These are phyloP conservation scores for Colletotrichum higginsianum DNA, from an alignment of 2,329 filamentous ascomycete genomes.

Conservation along the genomic window DNA sequence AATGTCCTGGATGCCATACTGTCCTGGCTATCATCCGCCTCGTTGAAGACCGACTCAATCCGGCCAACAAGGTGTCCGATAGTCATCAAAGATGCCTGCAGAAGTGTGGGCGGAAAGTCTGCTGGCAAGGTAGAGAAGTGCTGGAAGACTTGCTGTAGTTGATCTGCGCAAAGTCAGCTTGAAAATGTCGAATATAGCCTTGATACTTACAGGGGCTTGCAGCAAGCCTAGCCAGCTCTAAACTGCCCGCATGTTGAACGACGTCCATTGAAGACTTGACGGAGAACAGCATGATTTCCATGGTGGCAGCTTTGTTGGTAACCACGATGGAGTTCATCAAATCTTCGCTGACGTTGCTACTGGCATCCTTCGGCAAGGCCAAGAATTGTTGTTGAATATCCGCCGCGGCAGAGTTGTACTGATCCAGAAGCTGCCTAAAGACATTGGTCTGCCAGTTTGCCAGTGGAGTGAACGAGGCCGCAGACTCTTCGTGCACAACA, in stretches of 20 bases:
- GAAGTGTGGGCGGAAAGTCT: conserved; percentile 64
- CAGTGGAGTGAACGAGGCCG: conserved; percentile 64
- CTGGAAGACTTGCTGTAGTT: conserved; percentile 67
- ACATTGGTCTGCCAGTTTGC: conserved; percentile 68
- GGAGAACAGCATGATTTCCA: conserved; percentile 67
- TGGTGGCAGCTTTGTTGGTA: conserved; percentile 66
- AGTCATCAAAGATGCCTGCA: conserved; percentile 62
- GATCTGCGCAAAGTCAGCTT: conserved; percentile 51
- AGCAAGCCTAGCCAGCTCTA: conserved; percentile 64
- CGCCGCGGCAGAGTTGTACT: conserved; percentile 69
- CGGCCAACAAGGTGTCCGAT: conserved; percentile 63
- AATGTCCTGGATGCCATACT: conserved; percentile 57
- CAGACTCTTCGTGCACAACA: conserved; percentile 59
- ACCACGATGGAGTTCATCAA: conserved; percentile 65
- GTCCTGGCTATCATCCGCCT: conserved; percentile 56
- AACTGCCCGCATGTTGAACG: conserved; percentile 60
- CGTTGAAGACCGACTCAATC: conserved; percentile 58
- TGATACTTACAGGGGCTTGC: conserved; percentile 59
- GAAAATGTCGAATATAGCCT: background rate
- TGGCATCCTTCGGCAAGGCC: conserved; percentile 63
- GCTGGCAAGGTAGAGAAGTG: conserved; percentile 60
- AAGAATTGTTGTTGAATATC: conserved; percentile 71
- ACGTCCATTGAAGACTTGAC: conserved; percentile 66
- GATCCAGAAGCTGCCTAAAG: conserved; percentile 70
- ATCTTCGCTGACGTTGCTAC: conserved; percentile 58